Percentiles rank a stretch among this genome's conserved stretches.
Evolutionary conservation across 2,329 filamentous ascomycete species (phyloP).

Genomic region (Stemphylium beticola): DNA sequence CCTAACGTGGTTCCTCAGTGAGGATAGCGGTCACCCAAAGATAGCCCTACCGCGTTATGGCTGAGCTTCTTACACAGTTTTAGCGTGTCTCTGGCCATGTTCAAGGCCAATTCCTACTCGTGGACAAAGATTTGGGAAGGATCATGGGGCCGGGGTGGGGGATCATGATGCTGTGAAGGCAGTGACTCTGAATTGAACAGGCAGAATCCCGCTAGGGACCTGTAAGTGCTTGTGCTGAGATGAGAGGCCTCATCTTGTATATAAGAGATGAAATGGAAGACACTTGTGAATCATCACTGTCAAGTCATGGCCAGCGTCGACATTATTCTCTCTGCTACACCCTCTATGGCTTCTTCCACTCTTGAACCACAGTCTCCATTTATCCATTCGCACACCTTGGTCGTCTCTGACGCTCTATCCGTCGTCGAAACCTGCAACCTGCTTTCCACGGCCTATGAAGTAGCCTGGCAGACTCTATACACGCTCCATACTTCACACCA

Average conservation of each 20-base stretch:
- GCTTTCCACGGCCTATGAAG: neutral
- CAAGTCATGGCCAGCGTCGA: conserved; percentile 2
- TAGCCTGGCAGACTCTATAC: conserved; percentile 1
- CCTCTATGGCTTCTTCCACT: neutral
- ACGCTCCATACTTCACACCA: neutral
- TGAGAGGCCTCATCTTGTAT: conserved; percentile 15
- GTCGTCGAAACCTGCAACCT: neutral
- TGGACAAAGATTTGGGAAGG: conserved; percentile 5
- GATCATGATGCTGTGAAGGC: conserved; percentile 14
- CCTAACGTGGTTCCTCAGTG: neutral
- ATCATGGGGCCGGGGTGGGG: conserved; percentile 19
- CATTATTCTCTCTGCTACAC: neutral
- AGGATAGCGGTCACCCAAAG: conserved; percentile 14
- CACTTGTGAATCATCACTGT: neutral
- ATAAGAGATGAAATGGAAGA: conserved; percentile 10
- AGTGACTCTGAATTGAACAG: conserved; percentile 9
- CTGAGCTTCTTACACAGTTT: conserved; percentile 14
- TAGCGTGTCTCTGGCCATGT: conserved; percentile 7
- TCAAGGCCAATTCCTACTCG: conserved; percentile 15
- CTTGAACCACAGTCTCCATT: conserved; percentile 4
- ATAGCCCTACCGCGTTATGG: conserved; percentile 21
- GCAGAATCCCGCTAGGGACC: conserved; percentile 3
- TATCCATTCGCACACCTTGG: neutral
- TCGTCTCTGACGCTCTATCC: neutral
- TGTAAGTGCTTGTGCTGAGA: conserved; percentile 13